phyloP scores from a whole-genome alignment of 139 green algal species.

The Zygnema cylindricum region DNA sequence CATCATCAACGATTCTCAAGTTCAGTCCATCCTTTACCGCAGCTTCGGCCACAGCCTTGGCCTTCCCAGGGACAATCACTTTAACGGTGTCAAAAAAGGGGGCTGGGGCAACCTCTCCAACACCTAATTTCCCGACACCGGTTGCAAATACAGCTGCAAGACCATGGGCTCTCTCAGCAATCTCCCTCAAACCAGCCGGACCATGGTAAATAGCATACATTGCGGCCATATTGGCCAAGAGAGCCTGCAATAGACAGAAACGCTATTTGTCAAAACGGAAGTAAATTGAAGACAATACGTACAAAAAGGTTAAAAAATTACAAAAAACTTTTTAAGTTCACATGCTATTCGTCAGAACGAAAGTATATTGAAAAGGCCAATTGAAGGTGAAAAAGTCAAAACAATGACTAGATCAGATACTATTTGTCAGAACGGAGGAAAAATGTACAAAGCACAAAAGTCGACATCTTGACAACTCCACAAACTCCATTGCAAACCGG shows the following conservation, averaged over 20 bases:
- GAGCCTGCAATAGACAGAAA: conserved; percentile 72
- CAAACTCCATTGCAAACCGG: too few species aligned
- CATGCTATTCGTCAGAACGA: too few species aligned
- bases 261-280: too few species aligned
- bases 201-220: conserved; percentile 99
- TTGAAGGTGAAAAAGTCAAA: too few species aligned
- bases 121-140: conserved; percentile 76
- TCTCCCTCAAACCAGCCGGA: conserved; percentile 88
- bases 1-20: conserved; percentile 80
- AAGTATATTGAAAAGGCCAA: too few species aligned
- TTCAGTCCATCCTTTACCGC: conserved; percentile 75
- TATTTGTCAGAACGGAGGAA: too few species aligned
- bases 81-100: conserved; percentile 95
- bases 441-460: too few species aligned
- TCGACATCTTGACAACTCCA: too few species aligned
- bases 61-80: conserved; percentile 64
- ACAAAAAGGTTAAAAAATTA: too few species aligned
- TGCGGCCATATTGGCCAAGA: conserved; percentile 97
- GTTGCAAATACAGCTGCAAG: conserved; percentile 84
- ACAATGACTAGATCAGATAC: too few species aligned
- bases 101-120: conserved; percentile 65
- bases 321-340: too few species aligned
- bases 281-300: too few species aligned
- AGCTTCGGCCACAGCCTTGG: conserved; percentile 62
- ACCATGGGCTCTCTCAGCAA: conserved; percentile 86